Evolutionary conservation across 2,329 filamentous ascomycete species (phyloP).

Genomic region (Hymenoscyphus repandus): DNA sequence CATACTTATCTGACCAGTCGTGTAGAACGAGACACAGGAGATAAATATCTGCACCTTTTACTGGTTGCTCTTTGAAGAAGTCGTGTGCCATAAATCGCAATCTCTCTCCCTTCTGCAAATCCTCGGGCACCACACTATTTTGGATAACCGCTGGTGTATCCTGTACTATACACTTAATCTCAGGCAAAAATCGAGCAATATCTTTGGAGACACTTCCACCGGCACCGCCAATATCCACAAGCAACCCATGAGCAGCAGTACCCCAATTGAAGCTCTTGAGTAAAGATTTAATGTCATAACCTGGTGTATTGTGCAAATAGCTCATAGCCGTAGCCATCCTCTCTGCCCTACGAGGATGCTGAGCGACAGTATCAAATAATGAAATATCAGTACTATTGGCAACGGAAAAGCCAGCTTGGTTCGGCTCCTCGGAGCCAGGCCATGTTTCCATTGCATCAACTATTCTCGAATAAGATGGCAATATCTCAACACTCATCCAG

Average conservation of each 20-base stretch:
- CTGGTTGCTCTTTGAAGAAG: constrained; percentile 40
- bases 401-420: constrained; percentile 6
- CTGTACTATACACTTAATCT: constrained; percentile 26
- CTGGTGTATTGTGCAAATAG: constrained; percentile 1
- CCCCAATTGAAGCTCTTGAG: neutral
- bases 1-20: constrained; percentile 41
- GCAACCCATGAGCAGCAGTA: neutral
- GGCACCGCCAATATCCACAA: constrained; percentile 23
- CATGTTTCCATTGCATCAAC: constrained; percentile 12
- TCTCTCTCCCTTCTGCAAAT: constrained; percentile 11
- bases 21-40: constrained; percentile 43
- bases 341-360: neutral
- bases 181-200: constrained; percentile 18
- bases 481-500: constrained; percentile 4
- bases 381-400: neutral
- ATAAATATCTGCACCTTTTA: constrained; percentile 39
- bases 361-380: neutral
- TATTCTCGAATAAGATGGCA: neutral
- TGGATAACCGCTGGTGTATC: constrained; percentile 34
- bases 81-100: constrained; percentile 34
- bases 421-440: constrained; percentile 7
- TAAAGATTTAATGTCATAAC: neutral
- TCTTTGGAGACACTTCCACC: constrained; percentile 20
- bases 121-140: constrained; percentile 18
- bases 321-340: neutral